Evolutionary conservation across 2,329 filamentous ascomycete genomes (phyloP), one percentile per base, ranked within the genome.

Genomic region (Trichoderma aggressivum): DNA sequence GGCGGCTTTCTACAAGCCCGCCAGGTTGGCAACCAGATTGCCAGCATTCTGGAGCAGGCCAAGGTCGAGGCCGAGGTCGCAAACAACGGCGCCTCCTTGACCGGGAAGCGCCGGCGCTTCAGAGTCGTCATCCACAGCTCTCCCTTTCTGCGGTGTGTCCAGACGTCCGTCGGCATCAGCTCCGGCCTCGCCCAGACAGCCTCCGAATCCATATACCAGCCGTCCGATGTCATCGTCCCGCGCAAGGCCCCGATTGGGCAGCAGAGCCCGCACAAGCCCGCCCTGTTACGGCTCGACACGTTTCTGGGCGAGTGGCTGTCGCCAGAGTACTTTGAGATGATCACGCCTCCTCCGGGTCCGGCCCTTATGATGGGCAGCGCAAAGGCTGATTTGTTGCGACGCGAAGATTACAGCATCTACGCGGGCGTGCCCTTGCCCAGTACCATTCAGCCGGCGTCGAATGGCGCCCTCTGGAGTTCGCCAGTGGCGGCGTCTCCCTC

Each of bases 231-330:
- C 50, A 78, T 82, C 56, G 76, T 81, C 39, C 77, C 80, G 36
- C 78, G 78, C 4, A 77, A 78, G 24, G 74, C 76, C 14, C 75
- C 79, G 16, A 74, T 74, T 21, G 70, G 70, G 36, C 73, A 74
- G 7, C 75, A 77, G 5, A 75, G 75, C 58, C 78, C 78, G 67
- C 78, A 88, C 72, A 84, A 85, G 71, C 91, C 89, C 74, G 84
- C 88, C 3, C 85, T 90, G 11, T 82, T 99, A 61, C 91, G 96
- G 1, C 87, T 99, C 7, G 96, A 99, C 81, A 92, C 94, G 0
- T 98, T 97, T 78, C 86, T 99, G 0, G 95, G 96, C 62, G 96
- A 99, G 84, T 99, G 96, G 96, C 86, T 98, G 34, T 93, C 92
- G 2, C 93, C 94, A 1, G 91, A 94, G 78, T 99, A 99, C 80